Evolutionary conservation across 169 alveolate species (phyloP).

Genomic region (Cystoisospora suis): DNA sequence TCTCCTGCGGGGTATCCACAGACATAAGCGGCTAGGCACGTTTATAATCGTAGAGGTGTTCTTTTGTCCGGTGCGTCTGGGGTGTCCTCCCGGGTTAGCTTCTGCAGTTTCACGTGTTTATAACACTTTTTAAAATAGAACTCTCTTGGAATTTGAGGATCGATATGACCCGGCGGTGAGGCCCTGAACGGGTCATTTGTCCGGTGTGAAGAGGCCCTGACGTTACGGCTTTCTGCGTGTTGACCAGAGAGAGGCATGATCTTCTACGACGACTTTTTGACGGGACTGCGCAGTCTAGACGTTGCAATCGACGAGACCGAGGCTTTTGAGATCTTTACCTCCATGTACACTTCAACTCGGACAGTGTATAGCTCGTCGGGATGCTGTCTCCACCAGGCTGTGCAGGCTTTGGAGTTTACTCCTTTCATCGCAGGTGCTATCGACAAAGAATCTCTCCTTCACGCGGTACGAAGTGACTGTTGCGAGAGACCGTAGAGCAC

Average conservation of each 20-base stretch:
- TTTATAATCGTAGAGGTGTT: no score
- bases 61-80: no score
- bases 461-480: background rate
- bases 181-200: no score
- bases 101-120: no score
- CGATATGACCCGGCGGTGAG: no score
- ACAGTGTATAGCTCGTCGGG: background rate
- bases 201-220: no score
- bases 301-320: background rate
- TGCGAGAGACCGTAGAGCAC: no score
- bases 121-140: no score
- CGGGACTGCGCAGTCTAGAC: background rate
- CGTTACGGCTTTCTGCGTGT: background rate
- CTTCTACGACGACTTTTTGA: slow-evolving; percentile 1
- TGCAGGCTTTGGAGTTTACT: slow-evolving; percentile 26
- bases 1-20: no score
- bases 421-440: slow-evolving; percentile 6
- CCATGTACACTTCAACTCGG: slow-evolving; percentile 30
- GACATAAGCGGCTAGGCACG: no score
- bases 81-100: no score
- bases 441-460: background rate
- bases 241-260: background rate
- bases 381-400: slow-evolving; percentile 5
- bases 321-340: background rate
- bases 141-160: no score